Conservation (phyloP, 352 stramenopile species). For the Phytopythium sindhum region DNA sequence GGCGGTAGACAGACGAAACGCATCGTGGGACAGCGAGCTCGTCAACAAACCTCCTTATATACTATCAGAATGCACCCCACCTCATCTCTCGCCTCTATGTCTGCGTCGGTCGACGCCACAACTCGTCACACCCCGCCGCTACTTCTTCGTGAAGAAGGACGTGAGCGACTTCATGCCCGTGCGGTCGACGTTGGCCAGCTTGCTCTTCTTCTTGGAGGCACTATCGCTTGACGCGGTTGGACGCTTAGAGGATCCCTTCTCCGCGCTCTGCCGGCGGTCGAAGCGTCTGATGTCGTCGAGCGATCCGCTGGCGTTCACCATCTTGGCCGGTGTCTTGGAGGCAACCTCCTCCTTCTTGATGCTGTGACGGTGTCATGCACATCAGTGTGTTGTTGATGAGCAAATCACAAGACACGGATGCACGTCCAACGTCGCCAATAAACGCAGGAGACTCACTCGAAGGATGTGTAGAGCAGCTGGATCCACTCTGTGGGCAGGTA, state of each 20-base stretch:
- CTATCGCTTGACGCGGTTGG: slow-evolving; percentile 19
- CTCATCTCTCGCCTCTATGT: background rate
- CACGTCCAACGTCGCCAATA: background rate
- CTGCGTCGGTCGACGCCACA: background rate
- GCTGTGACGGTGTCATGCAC: slow-evolving; percentile 11
- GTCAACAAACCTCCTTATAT: background rate
- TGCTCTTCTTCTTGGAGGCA: slow-evolving; percentile 75
- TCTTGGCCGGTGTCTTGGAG: slow-evolving; percentile 15
- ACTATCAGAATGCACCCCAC: background rate
- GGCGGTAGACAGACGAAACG: slow-evolving; percentile 20
- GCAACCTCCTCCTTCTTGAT: slow-evolving; percentile 16
- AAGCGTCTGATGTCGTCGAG: slow-evolving; percentile 35
- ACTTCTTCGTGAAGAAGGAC: slow-evolving; percentile 83
- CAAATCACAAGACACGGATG: background rate
- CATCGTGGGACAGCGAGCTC: background rate
- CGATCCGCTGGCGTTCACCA: slow-evolving; percentile 13
- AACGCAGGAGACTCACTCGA: slow-evolving; percentile 37
- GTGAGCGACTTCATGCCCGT: slow-evolving; percentile 83
- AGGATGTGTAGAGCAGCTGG: slow-evolving; percentile 39
- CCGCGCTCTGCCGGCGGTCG: slow-evolving; percentile 21
- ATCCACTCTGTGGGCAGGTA: slow-evolving; percentile 50
- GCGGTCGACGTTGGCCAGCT: slow-evolving; percentile 69
- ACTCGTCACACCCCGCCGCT: slow-evolving; percentile 2
- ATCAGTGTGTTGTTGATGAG: background rate
- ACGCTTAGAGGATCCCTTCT: slow-evolving; percentile 36